Evolutionary conservation across 495 filamentous ascomycete species (phyloP), one percentile per base, ranked within the genome.

Genomic region (Penicillium dipodomyicola): DNA sequence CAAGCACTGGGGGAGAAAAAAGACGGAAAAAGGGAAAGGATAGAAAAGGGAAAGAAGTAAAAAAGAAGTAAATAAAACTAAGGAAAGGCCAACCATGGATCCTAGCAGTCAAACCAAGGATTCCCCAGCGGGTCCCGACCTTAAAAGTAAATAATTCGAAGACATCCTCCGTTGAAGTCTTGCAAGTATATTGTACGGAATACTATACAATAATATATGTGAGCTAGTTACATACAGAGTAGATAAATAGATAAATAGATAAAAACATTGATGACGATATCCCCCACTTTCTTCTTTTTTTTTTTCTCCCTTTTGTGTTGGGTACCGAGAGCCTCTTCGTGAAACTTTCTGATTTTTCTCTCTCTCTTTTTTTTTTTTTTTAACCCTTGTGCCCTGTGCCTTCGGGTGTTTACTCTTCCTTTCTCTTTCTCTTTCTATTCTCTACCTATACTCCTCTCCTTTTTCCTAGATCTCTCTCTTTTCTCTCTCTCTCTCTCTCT

Each of bases 281-380:
- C 50, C 50, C 54, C 52, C 59, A 54, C 54, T 49, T 54, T 27
- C n/a, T 48, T 22, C 22, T 22, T 22, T 22, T 22, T 22, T 49
- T 19, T 51, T 51, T 55, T 56, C 62, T 54, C 42, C 9, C n/a
- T 25, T 46, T 52, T 52, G 35, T 51, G 60, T 65, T 65, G 63
- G 63, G 63, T 63, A 65, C 63, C 63, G 58, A 56, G 62, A 65
- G 62, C 62, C 57, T 63, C 60, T 52, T 65, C 60, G 59, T 65
- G 60, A 54, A 60, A 63, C 63, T 40, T 61, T 61, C 44, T 43
- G 33, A 32, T 44, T 49, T 50, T 35, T 40, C 27, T 47, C 48
- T 45, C 47, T 40, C 27, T 47, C 48, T 45, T 44, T 40, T 20
- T 20, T 43, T 52, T 41, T 45, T 32, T 20, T 53, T 55, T 52